Conservation (phyloP, 2,329 filamentous ascomycete genomes). For the Canariomyces notabilis region DNA sequence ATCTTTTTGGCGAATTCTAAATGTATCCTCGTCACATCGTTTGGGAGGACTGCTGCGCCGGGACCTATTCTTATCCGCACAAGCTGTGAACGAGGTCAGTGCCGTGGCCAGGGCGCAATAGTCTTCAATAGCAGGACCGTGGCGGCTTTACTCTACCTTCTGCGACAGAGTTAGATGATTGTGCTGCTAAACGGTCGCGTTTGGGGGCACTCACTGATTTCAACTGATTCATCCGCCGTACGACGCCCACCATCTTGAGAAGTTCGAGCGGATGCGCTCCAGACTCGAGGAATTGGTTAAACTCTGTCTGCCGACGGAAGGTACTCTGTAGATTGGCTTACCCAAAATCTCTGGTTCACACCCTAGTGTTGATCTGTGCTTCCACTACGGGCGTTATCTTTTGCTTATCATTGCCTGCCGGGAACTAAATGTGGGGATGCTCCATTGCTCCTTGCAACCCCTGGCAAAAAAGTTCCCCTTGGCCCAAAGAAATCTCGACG, state of each 20-base stretch:
- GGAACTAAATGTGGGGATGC: constrained; percentile 2
- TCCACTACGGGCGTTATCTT: too few relatives aligned
- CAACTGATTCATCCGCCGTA: constrained; percentile 69
- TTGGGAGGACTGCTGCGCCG: constrained; percentile 75
- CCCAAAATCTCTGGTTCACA: constrained; percentile 25
- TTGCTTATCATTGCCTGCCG: constrained; percentile 26
- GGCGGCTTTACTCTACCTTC: constrained; percentile 16
- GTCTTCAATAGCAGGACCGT: background rate
- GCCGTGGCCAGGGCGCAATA: background rate
- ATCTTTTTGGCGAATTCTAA: constrained; percentile 63
- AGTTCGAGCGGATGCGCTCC: constrained; percentile 7
- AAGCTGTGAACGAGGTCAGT: constrained; percentile 46
- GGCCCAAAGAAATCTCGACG: constrained; percentile 6
- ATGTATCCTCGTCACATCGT: constrained; percentile 69
- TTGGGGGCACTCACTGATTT: constrained; percentile 54
- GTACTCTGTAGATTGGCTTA: constrained; percentile 12
- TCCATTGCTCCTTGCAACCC: constrained; percentile 12
- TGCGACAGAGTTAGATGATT: constrained; percentile 11
- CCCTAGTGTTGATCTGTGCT: too few relatives aligned
- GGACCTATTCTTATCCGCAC: constrained; percentile 72
- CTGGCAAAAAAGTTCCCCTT: constrained; percentile 9
- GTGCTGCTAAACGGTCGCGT: background rate
- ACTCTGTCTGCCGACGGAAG: constrained; percentile 4
- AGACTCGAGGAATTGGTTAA: background rate
- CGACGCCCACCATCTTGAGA: constrained; percentile 39